Percentiles rank a stretch among this genome's conserved stretches.
Evolutionary conservation across 257 asterid genomes (phyloP).

Genomic region (Paraleonurus japonicus): DNA sequence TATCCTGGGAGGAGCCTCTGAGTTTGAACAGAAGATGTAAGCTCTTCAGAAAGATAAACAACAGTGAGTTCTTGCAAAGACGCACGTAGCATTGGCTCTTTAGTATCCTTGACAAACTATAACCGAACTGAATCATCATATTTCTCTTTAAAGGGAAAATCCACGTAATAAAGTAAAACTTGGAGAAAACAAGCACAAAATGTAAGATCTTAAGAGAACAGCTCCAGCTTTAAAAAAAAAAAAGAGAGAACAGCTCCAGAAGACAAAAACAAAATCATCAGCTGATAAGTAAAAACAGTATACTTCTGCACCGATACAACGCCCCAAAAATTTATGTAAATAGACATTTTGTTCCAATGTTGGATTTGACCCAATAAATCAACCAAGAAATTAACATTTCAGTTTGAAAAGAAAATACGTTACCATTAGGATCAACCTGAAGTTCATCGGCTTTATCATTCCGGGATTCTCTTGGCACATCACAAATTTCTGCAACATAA

Average conservation of each 20-base stretch:
- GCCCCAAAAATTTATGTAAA: neutral
- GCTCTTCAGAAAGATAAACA: neutral
- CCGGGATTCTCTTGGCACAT: slow-evolving; percentile 48
- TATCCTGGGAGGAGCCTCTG: slow-evolving; percentile 63
- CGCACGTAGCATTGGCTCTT: neutral
- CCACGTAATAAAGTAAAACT: neutral
- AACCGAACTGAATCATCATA: neutral
- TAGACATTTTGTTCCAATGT: neutral
- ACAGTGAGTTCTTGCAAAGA: neutral
- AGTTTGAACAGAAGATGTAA: slow-evolving; percentile 12
- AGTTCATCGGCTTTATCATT: slow-evolving; percentile 36
- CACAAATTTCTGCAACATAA: slow-evolving; percentile 38
- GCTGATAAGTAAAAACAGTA: neutral
- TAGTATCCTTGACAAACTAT: neutral
- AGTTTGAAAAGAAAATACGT: slow-evolving; percentile 1
- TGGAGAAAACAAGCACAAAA: neutral
- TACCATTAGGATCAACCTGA: slow-evolving; percentile 49
- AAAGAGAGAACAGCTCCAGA: neutral
- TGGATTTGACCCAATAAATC: neutral
- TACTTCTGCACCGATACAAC: neutral
- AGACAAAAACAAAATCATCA: neutral
- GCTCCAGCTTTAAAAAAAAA: too few species aligned
- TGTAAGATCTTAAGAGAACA: neutral
- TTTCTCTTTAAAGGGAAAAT: neutral
- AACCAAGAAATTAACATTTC: neutral